phyloP scores from a whole-genome alignment of 192 early-diverging fungal species.

The Entomortierella beljakovae region DNA sequence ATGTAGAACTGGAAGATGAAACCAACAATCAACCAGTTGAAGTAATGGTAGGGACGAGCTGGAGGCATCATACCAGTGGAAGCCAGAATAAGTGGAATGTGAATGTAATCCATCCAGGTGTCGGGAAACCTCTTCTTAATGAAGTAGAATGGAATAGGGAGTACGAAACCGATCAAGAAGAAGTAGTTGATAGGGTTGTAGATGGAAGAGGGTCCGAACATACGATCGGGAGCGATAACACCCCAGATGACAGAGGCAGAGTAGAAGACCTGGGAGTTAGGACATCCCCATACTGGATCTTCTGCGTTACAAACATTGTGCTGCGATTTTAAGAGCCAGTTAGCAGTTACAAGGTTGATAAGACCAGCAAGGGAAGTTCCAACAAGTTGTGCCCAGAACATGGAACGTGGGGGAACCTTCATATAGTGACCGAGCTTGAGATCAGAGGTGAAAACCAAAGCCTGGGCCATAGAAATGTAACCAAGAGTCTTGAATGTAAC shows the following conservation, averaged over 20 bases:
- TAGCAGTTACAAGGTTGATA: slow-evolving; percentile 61
- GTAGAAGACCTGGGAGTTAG: slow-evolving; percentile 65
- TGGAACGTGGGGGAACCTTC: slow-evolving; percentile 70
- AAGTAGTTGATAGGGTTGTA: slow-evolving; percentile 59
- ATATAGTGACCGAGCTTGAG: no score
- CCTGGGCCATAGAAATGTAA: slow-evolving; percentile 76
- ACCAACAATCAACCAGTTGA: slow-evolving; percentile 54
- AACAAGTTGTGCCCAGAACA: slow-evolving; percentile 70
- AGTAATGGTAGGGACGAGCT: slow-evolving; percentile 57
- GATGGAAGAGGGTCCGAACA: slow-evolving; percentile 63
- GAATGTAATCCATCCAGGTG: slow-evolving; percentile 56
- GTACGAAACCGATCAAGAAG: slow-evolving; percentile 64
- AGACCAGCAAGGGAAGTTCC: slow-evolving; percentile 69
- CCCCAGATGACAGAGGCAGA: no score
- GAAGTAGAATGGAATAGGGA: slow-evolving; percentile 69
- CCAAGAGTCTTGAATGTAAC: slow-evolving; percentile 72
- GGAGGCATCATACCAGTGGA: slow-evolving; percentile 67
- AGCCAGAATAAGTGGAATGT: slow-evolving; percentile 66
- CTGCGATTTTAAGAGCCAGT: slow-evolving; percentile 55
- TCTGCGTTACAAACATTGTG: slow-evolving; percentile 48
- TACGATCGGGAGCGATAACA: slow-evolving; percentile 72
- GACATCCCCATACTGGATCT: slow-evolving; percentile 55
- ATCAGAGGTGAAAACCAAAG: slow-evolving; percentile 74
- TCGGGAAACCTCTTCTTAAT: slow-evolving; percentile 65
- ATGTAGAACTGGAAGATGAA: slow-evolving; percentile 66